These are phyloP conservation scores for Fusarium sp. DNA, from an alignment of 2,329 filamentous ascomycete species.

Conservation along the genomic window DNA sequence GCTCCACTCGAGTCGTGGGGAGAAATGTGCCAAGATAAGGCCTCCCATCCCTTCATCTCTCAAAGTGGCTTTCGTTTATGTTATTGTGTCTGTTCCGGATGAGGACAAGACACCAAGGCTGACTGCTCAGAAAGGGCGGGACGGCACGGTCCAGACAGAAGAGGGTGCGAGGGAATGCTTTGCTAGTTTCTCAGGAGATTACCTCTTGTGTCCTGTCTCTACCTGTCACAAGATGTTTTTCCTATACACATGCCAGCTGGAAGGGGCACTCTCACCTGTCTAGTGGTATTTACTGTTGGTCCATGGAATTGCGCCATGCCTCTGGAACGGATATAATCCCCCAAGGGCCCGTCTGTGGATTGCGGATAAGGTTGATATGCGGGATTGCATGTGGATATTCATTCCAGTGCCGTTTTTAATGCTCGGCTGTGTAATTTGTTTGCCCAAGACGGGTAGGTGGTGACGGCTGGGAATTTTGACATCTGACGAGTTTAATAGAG, in stretches of 20 bases:
- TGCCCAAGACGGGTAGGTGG: neutral
- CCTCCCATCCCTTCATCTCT: conserved; percentile 13
- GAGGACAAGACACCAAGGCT: neutral
- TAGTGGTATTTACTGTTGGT: neutral
- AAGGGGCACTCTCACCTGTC: neutral
- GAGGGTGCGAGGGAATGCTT: conserved; percentile 5
- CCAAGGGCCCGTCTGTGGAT: conserved; percentile 7
- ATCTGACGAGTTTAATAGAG: neutral
- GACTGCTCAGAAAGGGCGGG: conserved; percentile 17
- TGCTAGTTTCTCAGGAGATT: neutral
- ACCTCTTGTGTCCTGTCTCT: neutral
- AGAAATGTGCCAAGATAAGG: conserved; percentile 25
- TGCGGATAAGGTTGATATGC: neutral
- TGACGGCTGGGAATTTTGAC: neutral
- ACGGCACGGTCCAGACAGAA: conserved; percentile 28
- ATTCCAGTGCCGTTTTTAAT: conserved; percentile 18
- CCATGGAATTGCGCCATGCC: neutral
- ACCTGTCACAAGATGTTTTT: neutral
- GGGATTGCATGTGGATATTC: conserved; percentile 12
- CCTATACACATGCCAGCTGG: neutral
- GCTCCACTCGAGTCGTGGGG: neutral
- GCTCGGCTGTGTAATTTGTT: neutral
- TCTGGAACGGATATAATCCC: neutral
- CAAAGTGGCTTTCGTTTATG: conserved; percentile 5
- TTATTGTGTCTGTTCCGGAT: neutral